These are phyloP conservation scores for Canna indica DNA, from an alignment of 176 grass and related monocot genomes.

Conservation along the genomic window DNA sequence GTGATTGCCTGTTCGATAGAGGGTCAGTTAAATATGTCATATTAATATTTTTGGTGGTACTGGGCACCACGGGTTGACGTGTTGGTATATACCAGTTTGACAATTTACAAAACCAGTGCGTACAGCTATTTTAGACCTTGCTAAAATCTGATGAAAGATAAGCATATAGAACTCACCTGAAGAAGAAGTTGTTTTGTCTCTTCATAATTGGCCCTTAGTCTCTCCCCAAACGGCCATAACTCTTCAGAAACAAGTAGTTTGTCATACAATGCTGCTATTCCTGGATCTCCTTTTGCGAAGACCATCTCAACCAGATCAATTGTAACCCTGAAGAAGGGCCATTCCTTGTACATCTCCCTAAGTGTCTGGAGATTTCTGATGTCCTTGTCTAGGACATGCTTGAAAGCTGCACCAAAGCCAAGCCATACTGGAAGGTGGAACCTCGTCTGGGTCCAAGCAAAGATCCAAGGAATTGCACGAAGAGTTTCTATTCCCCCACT, in stretches of 20 bases:
- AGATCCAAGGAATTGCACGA: slow-evolving; percentile 98
- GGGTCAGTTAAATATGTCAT: no score
- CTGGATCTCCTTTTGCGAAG: slow-evolving; percentile 97
- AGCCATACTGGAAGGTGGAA: slow-evolving; percentile 99
- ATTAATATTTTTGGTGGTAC: no score
- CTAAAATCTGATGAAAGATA: background rate
- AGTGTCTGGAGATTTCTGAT: slow-evolving; percentile 63
- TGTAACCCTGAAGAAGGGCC: slow-evolving; percentile 99
- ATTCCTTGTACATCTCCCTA: slow-evolving; percentile 96
- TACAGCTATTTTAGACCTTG: no score
- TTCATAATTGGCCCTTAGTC: slow-evolving; percentile 66
- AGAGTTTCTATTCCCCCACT: slow-evolving; percentile 91
- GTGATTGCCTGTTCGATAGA: no score
- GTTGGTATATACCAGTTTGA: no score
- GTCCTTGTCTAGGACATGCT: slow-evolving; percentile 69
- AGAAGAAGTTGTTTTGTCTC: slow-evolving; percentile 85
- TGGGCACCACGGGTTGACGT: no score
- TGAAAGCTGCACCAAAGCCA: slow-evolving; percentile 81
- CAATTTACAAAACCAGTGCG: no score
- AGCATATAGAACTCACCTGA: slow-evolving; percentile 45
- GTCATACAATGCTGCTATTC: slow-evolving; percentile 86
- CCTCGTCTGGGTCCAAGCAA: slow-evolving; percentile 98
- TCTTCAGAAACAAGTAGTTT: slow-evolving; percentile 78
- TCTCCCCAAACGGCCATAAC: slow-evolving; percentile 61
- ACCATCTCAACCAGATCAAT: slow-evolving; percentile 99